Evolutionary conservation across 352 stramenopile species (phyloP), one percentile per base, ranked within the genome.

Genomic region (Pythium apleroticum): DNA sequence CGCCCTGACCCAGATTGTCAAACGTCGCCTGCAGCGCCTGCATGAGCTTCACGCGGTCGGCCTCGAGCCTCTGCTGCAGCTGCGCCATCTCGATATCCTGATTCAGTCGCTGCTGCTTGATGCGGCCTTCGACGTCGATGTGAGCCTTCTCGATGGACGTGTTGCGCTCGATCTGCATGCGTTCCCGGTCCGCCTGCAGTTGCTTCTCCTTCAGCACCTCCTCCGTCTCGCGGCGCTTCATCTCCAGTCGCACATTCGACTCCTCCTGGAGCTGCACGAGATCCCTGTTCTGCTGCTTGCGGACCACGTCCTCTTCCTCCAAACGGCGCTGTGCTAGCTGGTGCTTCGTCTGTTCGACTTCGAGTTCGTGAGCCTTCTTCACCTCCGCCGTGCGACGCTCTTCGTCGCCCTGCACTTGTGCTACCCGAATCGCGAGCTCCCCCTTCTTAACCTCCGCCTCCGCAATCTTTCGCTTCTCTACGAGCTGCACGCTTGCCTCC

Each of bases 1-100:
- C 66, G 4, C 80, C 83, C 52, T 78, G 79, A 0, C 83, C 81
- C n/a, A 91, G 11, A 28, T 90, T 89, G 67, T 90, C 80, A 52
- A 91, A 91, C 4, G 78, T 83, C 22, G 77, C 68, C 50, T 91
- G 81, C 19, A 91, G 50, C 2, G 83, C 81, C 52, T 83, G 77
- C 67, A 91, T 74, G 37, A 91, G 52, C 59, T 88, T 89, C 31
- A 84, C 63, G 25, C 81, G 77, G 19, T 91, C 82, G 2, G 80
- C 82, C 52, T 89, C 80, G 8, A 89, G 77, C 27, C 77, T 65
- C 46, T 87, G 73, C 14, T 80, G 66, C 7, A 91, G 66, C 53
- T 90, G 79, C 4, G 71, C 76, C 74, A 86, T 87, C 52, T 90
- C 81, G 55, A 91, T 91, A 52, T 90, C 83, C 43, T 87, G 76